Percentiles rank a stretch among this genome's conserved stretches.
Conservation (phyloP, 192 early-diverging fungal genomes). For the Fimicolochytrium jonesii region DNA sequence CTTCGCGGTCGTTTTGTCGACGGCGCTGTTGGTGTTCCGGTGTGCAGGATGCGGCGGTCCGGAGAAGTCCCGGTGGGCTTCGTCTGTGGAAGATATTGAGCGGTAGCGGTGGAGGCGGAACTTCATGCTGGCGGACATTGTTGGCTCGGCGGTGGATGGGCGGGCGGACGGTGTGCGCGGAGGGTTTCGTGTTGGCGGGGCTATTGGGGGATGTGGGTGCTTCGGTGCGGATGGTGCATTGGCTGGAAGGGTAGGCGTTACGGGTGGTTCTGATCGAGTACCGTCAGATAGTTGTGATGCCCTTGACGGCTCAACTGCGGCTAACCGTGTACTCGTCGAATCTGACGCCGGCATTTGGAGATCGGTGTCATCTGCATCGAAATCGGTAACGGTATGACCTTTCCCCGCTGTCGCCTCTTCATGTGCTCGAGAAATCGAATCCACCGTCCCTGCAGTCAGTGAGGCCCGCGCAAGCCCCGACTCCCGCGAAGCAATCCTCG, state of each 20-base stretch:
- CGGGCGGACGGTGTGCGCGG: background rate
- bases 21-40: background rate
- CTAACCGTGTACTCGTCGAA: background rate
- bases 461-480: too few species aligned
- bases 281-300: background rate
- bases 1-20: background rate
- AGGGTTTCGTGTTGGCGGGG: background rate
- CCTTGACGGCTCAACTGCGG: too few species aligned
- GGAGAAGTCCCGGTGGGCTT: background rate
- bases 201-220: background rate
- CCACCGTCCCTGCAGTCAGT: too few species aligned
- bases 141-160: background rate
- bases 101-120: background rate
- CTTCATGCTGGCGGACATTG: background rate
- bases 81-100: background rate
- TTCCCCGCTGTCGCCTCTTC: too few species aligned
- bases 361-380: too few species aligned
- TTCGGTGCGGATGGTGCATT: background rate
- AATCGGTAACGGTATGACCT: too few species aligned
- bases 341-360: background rate
- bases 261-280: background rate
- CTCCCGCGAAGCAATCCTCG: too few species aligned
- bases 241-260: background rate
- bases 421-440: too few species aligned
- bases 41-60: background rate